Conservation (phyloP, 441 rosid genomes). For the Croton laevigatus region DNA sequence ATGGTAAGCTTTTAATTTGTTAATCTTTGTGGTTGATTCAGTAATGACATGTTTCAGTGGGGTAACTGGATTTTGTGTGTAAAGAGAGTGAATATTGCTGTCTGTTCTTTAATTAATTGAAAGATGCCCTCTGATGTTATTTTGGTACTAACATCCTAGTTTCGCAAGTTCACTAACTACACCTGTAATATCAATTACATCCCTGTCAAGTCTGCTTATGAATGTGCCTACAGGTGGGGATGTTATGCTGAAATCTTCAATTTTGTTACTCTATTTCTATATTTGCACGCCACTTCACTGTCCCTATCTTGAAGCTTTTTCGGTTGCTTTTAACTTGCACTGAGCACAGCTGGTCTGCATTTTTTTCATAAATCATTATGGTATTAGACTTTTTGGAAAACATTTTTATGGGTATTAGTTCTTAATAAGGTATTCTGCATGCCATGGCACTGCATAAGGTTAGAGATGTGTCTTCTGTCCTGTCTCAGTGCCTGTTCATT, state of each 20-base stretch:
- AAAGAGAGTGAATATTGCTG: not conserved
- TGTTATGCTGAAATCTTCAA: slow-evolving; percentile 1
- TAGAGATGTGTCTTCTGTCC: not conserved
- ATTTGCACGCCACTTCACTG: not conserved
- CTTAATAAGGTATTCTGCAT: not conserved
- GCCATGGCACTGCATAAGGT: not conserved
- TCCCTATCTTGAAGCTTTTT: not conserved
- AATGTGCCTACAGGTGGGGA: not conserved
- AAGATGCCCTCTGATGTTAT: not conserved
- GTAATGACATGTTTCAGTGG: not conserved
- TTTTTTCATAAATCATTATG: not conserved
- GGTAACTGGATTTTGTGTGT: not conserved
- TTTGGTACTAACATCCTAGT: slow-evolving; percentile 1
- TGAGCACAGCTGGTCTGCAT: not conserved
- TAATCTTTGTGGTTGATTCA: slow-evolving; percentile 16
- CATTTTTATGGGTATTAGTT: not conserved
- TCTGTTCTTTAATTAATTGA: slow-evolving; percentile 7
- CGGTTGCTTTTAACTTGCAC: not conserved
- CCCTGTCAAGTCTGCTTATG: not conserved
- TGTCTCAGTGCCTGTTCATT: not conserved
- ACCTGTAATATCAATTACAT: not conserved
- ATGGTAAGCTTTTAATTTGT: slow-evolving; percentile 48
- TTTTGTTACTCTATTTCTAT: slow-evolving; percentile 3
- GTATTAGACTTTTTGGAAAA: not conserved
- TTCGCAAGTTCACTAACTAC: not conserved